Evolutionary conservation across 1,284 basidiomycete genomes (phyloP), one percentile per base, ranked within the genome.

Genomic region (Ustilago trichophora): DNA sequence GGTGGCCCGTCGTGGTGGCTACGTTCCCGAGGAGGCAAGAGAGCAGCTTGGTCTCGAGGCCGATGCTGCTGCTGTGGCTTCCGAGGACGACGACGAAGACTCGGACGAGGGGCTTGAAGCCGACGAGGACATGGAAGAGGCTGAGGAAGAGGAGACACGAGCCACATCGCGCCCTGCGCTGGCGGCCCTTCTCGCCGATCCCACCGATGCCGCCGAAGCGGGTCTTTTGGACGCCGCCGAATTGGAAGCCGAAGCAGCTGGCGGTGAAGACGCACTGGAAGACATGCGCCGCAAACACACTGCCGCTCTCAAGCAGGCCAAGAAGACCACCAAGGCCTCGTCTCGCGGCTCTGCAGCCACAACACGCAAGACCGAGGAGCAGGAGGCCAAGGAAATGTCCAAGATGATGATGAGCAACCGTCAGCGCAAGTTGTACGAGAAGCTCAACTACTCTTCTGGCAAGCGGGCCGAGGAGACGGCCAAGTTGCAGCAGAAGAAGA

Each of bases 391-490:
- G 41, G 70, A 78, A 44, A 81, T 97, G 90, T 91, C 93, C 83
- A 96, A 95, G 86, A 96, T 96, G 88, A 88, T 98, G 88, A 90
- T 98, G 88, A 95, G 91, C 84, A 96, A 94, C 84, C 94, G 91
- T 84, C 91, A 97, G 84, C 87, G 89, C 76, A 97, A 96, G 84
- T 83, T 98, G 75, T 98, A 96, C 84, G 92, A 95, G 83, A 91
- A 91, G 84, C 91, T 98, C 88, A 92, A 93, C 84, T 89, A 92
- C 82, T 89, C 89, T 63, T 87, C 94, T 81, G 87, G 87, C 80
- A 92, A 91, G 83, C 88, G 89, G 63, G 85, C 86, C 22, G 85
- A 87, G 29, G 93, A 96, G 89, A 72, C 64, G 52, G 48, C 56
- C 55, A 65, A 67, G 34, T 48, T 78, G 44, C 59, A 74, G 53